These are phyloP conservation scores for Lophium mytilinum DNA, from an alignment of 495 filamentous ascomycete species.

Conservation along the genomic window DNA sequence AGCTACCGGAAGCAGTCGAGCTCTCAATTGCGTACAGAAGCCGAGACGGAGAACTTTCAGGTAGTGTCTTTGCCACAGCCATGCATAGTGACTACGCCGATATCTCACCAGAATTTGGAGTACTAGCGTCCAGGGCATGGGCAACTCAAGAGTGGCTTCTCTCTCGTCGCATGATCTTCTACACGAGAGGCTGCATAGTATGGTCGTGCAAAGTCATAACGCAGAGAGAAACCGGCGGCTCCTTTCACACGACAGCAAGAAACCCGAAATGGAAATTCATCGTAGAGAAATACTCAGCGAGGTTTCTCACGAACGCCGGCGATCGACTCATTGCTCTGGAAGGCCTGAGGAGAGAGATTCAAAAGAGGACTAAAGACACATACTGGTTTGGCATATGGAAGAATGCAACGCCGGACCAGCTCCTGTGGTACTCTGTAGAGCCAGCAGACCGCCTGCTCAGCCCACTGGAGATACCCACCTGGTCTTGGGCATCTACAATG, in stretches of 20 bases:
- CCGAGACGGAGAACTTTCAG: background rate
- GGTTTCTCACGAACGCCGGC: slow-evolving; percentile 6
- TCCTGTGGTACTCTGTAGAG: slow-evolving; percentile 13
- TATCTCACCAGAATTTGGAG: slow-evolving; percentile 9
- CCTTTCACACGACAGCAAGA: slow-evolving; percentile 9
- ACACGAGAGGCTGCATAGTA: slow-evolving; percentile 2
- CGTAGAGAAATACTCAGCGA: slow-evolving; percentile 13
- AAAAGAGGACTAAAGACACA: slow-evolving; percentile 6
- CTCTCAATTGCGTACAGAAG: background rate
- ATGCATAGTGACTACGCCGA: slow-evolving; percentile 5
- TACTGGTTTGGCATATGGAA: slow-evolving; percentile 15
- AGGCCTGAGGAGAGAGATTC: slow-evolving; percentile 2
- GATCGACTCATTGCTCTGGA: slow-evolving; percentile 13
- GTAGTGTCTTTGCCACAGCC: slow-evolving; percentile 5
- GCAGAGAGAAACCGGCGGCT: slow-evolving; percentile 13
- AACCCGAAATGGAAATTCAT: slow-evolving; percentile 14
- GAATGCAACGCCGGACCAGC: slow-evolving; percentile 4
- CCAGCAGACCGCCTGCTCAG: slow-evolving; percentile 5
- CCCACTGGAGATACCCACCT: slow-evolving; percentile 3
- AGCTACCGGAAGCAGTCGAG: background rate
- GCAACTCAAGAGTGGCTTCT: slow-evolving; percentile 17
- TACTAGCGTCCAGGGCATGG: slow-evolving; percentile 3
- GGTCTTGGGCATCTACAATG: slow-evolving; percentile 19
- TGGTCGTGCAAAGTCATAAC: slow-evolving; percentile 17
- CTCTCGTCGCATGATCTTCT: slow-evolving; percentile 15